These are phyloP conservation scores for Leishmania tropica DNA, from an alignment of 208 protist genomes.

Conservation along the genomic window DNA sequence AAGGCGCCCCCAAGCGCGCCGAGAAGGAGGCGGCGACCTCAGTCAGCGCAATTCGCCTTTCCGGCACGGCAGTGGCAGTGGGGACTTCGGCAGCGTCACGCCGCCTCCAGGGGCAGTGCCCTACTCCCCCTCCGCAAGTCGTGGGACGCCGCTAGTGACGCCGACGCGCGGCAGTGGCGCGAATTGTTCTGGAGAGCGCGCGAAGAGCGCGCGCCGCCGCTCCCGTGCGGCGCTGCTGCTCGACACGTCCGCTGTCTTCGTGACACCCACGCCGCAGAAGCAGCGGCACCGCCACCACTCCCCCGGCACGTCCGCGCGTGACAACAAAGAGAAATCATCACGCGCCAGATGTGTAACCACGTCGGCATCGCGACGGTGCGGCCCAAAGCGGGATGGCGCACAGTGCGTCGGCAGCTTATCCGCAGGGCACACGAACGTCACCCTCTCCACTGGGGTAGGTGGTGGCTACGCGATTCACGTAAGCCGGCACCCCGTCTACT, in stretches of 20 bases:
- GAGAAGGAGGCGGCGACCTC: not conserved
- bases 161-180: not conserved
- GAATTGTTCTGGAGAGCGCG: not conserved
- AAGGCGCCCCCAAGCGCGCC: not conserved
- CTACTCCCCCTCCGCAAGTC: constrained; percentile 12
- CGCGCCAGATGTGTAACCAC: not conserved
- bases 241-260: not conserved
- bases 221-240: constrained; percentile 4
- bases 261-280: not conserved
- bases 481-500: constrained; percentile 27
- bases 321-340: not conserved
- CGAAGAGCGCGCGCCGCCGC: not conserved
- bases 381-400: constrained; percentile 1
- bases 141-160: not conserved
- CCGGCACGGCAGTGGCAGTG: not conserved
- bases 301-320: not conserved
- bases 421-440: not conserved
- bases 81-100: not conserved
- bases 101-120: not conserved
- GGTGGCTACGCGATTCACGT: constrained; percentile 1
- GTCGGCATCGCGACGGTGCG: not conserved
- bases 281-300: not conserved
- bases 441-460: not conserved
- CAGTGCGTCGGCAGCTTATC: not conserved
- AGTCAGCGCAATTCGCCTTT: not conserved